Base-by-base conservation (phyloP, 2,329 filamentous ascomycete species). In the Fusarium sarcochroum region DNA sequence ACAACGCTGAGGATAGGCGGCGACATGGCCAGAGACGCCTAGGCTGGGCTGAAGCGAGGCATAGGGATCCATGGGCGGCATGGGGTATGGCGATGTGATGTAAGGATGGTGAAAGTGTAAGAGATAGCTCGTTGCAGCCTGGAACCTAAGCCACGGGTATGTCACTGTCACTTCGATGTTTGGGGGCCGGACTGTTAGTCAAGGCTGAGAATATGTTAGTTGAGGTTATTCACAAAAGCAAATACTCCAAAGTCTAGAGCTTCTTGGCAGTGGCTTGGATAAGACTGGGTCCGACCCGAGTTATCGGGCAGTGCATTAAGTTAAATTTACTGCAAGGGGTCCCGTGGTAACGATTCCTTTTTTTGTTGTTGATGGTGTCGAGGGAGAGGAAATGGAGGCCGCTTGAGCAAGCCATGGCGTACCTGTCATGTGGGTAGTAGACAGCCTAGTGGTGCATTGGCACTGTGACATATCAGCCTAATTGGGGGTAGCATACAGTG, bases 341-440 rank as follows among this genome's bases (percentile, higher is more conserved):
- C 67, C 63, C 63, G 66, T 70, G 67, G 62, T 50, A 63, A 60
- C 27, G 58, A 56, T 70, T 54, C 47, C 66, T 52, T 27, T 59
- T 68, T 63, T 63, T 45, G 30, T 48, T 40, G 37, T 11, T 62
- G 44, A 54, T 66, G 66, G 62, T 69, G 66, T 58, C 55, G 61
- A 66, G 42, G 40, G 37, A 42, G 25, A 27, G 49, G 51, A 37
- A 30, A 30, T 30, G 27, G 65, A 67, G 66, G 62, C 52, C 62
- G 56, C 55, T 65, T 59, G 48, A 53, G 55, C 30, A 57, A 60
- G 57, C 57, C 57, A 48, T 60, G 65, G 37, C 42, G 54, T 44
- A 61, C 18, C 21, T 52, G 56, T 68, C 66, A 69, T 54, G 66
- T 23, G 47, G 44, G 20, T 46, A 61, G 20, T 25, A 18, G 18